Percentiles rank a stretch among this genome's conserved stretches.
phyloP scores from a whole-genome alignment of 257 asterid species.

The Parsonsia alboflavescens region DNA sequence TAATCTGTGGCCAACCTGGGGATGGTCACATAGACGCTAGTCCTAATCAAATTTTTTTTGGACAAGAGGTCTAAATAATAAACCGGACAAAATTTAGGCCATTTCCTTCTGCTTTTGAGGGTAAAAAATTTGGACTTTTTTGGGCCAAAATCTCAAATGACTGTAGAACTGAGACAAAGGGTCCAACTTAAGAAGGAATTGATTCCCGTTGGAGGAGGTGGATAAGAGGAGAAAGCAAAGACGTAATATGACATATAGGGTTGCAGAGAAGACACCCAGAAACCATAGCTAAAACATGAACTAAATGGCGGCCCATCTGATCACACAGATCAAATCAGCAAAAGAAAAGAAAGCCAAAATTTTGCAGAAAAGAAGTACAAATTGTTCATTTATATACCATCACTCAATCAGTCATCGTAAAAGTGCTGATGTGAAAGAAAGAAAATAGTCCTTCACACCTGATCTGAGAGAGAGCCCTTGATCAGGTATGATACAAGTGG shows the following conservation, averaged over 20 bases:
- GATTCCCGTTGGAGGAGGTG: too few relatives aligned
- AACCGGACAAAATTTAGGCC: conserved; percentile 31
- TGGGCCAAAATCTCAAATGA: too few relatives aligned
- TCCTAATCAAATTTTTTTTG: conserved; percentile 6
- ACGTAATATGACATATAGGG: conserved; percentile 3
- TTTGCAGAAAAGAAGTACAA: conserved; percentile 22
- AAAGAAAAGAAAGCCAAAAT: conserved; percentile 23
- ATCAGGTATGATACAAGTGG: neutral
- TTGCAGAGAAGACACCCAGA: neutral
- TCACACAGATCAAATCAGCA: conserved; percentile 45
- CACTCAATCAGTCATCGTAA: conserved; percentile 64
- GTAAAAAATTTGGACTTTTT: too few relatives aligned
- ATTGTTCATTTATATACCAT: conserved; percentile 28
- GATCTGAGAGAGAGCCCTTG: neutral
- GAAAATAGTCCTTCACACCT: conserved; percentile 4
- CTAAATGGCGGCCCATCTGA: conserved; percentile 75
- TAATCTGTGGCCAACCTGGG: conserved; percentile 5
- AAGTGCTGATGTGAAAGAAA: conserved; percentile 29
- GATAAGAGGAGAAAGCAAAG: too few relatives aligned
- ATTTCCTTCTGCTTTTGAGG: too few relatives aligned
- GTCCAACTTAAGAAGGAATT: too few relatives aligned
- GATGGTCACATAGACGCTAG: conserved; percentile 10
- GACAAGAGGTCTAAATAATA: conserved; percentile 1
- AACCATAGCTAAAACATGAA: conserved; percentile 13
- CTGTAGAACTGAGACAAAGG: too few relatives aligned